Percentiles rank a stretch among this genome's conserved stretches.
These are phyloP conservation scores for Pezicula carpinea DNA, from an alignment of 2,329 filamentous ascomycete genomes.

Conservation along the genomic window DNA sequence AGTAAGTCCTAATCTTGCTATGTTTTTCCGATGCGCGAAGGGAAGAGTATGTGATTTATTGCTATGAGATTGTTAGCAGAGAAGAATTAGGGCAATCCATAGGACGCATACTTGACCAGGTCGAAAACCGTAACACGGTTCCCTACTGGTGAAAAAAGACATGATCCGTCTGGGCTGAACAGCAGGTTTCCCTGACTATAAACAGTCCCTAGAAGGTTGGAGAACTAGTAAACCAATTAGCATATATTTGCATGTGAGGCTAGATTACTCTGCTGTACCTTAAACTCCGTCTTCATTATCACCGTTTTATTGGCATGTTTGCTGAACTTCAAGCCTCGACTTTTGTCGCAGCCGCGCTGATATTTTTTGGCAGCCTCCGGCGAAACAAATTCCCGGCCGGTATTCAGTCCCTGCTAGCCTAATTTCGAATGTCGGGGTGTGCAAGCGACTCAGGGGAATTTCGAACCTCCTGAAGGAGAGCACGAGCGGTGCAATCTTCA, in stretches of 20 bases:
- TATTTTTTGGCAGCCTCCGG: conserved; percentile 7
- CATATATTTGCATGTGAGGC: not conserved
- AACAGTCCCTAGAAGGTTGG: conserved; percentile 95
- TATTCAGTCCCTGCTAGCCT: not conserved
- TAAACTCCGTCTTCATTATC: conserved; percentile 98
- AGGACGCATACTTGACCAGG: conserved; percentile 71
- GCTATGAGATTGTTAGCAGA: conserved; percentile 37
- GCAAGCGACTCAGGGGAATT: conserved; percentile 6
- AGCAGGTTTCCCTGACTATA: conserved; percentile 97
- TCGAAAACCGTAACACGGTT: conserved; percentile 96
- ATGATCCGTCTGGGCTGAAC: conserved; percentile 94
- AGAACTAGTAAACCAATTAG: conserved; percentile 65
- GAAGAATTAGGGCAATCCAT: not conserved
- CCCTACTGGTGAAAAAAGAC: conserved; percentile 91
- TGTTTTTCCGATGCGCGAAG: conserved; percentile 92
- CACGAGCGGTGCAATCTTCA: not conserved
- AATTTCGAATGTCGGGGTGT: conserved; percentile 3
- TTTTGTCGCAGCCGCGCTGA: conserved; percentile 9
- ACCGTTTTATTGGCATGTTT: conserved; percentile 22
- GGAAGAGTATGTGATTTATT: conserved; percentile 85
- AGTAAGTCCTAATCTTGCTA: conserved; percentile 80
- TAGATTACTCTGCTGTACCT: conserved; percentile 49
- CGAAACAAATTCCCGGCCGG: conserved; percentile 5
- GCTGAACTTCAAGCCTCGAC: conserved; percentile 2
- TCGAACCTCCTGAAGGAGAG: conserved; percentile 11